phyloP scores from a whole-genome alignment of 441 rosid species.

The Flueggea neowawraea region DNA sequence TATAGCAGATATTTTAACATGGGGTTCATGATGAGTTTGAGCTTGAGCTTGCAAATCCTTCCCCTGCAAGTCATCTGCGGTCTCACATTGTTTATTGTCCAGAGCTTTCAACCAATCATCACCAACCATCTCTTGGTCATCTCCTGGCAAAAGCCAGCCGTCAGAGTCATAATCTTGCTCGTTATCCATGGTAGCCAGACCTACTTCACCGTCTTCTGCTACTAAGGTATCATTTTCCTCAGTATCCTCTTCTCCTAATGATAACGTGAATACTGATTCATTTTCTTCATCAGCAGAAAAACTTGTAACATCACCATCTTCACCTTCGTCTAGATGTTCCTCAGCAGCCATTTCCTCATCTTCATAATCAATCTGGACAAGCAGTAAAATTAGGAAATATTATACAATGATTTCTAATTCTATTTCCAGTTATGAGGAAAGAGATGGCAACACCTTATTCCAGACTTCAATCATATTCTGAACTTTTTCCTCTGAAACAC shows the following conservation, averaged over 20 bases:
- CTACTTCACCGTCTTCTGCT: not conserved
- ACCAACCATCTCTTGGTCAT: conserved; percentile 28
- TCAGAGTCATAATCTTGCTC: conserved; percentile 34
- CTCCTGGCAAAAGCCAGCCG: conserved; percentile 45
- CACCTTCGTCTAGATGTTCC: conserved; percentile 25
- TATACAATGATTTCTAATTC: not conserved
- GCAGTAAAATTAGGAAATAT: conserved; percentile 2
- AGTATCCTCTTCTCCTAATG: conserved; percentile 6
- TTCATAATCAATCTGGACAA: conserved; percentile 67
- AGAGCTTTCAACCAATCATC: conserved; percentile 27
- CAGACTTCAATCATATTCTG: conserved; percentile 88
- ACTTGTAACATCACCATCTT: conserved; percentile 28
- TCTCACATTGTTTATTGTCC: conserved; percentile 22
- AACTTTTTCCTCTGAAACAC: conserved; percentile 82
- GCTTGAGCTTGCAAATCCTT: conserved; percentile 20
- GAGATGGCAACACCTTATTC: conserved; percentile 56
- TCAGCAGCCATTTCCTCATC: conserved; percentile 38
- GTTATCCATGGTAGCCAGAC: conserved; percentile 17
- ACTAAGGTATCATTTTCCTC: not conserved
- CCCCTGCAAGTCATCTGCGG: conserved; percentile 10
- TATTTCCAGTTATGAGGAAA: conserved; percentile 2
- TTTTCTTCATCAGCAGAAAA: conserved; percentile 31
- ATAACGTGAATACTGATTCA: conserved; percentile 16
- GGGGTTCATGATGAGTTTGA: conserved; percentile 29
- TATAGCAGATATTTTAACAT: conserved; percentile 58